Percentiles rank a stretch among this genome's conserved stretches.
phyloP scores from a whole-genome alignment of 1,139 yeast species.

The Sugiyamaella neomexicana region DNA sequence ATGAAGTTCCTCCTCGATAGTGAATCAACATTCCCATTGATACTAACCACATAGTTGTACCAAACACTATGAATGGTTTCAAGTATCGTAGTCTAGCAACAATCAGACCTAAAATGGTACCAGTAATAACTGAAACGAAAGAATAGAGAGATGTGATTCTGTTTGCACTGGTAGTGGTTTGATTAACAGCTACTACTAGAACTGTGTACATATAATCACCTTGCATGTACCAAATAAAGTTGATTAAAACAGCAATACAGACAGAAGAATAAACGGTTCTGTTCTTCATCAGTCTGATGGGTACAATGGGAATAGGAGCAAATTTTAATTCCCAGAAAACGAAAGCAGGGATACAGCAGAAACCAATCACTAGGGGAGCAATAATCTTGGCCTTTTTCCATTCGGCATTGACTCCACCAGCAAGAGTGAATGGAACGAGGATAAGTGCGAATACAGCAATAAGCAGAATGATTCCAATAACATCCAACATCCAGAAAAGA shows the following conservation, averaged over 20 bases:
- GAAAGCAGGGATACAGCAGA: constrained; percentile 55
- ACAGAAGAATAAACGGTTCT: constrained; percentile 70
- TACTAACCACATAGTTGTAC: constrained; percentile 55
- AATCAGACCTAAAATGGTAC: constrained; percentile 58
- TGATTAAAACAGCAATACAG: constrained; percentile 52
- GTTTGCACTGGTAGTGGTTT: constrained; percentile 59
- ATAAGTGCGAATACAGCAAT: constrained; percentile 56
- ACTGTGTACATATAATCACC: constrained; percentile 67
- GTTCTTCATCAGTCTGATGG: constrained; percentile 57
- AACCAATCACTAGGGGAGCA: constrained; percentile 66
- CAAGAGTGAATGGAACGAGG: constrained; percentile 52
- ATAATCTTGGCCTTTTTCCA: constrained; percentile 61
- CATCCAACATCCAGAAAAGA: constrained; percentile 53
- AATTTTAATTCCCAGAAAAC: constrained; percentile 54
- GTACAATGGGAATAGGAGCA: constrained; percentile 59
- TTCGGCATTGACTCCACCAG: constrained; percentile 54
- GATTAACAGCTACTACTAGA: constrained; percentile 60
- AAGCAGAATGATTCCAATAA: constrained; percentile 53
- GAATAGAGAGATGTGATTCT: constrained; percentile 63
- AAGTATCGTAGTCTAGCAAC: constrained; percentile 53
- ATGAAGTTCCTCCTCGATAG: constrained; percentile 54
- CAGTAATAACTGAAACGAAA: constrained; percentile 63
- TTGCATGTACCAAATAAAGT: constrained; percentile 66
- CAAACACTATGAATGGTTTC: constrained; percentile 61
- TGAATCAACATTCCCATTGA: constrained; percentile 59